Percentiles rank a stretch among this genome's conserved stretches.
Evolutionary conservation across 2,329 filamentous ascomycete species (phyloP).

Genomic region (Fusarium longipes): DNA sequence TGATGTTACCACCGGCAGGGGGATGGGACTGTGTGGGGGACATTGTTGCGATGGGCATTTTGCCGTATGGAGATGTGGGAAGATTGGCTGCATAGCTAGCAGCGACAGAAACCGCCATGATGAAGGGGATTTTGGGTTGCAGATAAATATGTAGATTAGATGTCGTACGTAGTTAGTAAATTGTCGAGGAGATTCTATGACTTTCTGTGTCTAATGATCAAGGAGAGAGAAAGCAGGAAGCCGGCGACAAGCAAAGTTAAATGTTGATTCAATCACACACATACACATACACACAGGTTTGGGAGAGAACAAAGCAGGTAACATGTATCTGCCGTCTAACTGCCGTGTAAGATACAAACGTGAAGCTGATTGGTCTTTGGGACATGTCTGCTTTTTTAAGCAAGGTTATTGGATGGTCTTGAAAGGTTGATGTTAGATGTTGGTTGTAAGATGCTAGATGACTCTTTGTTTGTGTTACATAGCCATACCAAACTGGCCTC

Average conservation of each 20-base stretch:
- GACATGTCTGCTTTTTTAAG: not conserved
- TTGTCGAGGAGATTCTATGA: no score
- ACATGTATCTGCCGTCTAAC: not conserved
- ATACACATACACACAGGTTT: not conserved
- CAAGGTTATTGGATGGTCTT: not conserved
- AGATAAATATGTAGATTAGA: not conserved
- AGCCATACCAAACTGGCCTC: no score
- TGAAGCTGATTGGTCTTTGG: not conserved
- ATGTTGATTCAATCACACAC: not conserved
- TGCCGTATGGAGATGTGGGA: not conserved
- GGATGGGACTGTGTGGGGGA: not conserved
- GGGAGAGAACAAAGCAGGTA: not conserved
- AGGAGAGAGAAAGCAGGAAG: not conserved
- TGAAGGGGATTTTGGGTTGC: fast-evolving
- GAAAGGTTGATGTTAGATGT: no score
- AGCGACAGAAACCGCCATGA: fast-evolving
- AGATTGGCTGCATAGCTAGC: not conserved
- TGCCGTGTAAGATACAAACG: not conserved
- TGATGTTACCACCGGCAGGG: not conserved
- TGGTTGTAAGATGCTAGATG: not conserved
- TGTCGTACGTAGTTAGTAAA: not conserved
- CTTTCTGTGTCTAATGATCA: not conserved
- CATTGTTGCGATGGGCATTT: not conserved
- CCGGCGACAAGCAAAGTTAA: not conserved
- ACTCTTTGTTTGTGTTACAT: not conserved